Evolutionary conservation across 139 green algal genomes (phyloP).

Genomic region (Dunaliella primolecta): DNA sequence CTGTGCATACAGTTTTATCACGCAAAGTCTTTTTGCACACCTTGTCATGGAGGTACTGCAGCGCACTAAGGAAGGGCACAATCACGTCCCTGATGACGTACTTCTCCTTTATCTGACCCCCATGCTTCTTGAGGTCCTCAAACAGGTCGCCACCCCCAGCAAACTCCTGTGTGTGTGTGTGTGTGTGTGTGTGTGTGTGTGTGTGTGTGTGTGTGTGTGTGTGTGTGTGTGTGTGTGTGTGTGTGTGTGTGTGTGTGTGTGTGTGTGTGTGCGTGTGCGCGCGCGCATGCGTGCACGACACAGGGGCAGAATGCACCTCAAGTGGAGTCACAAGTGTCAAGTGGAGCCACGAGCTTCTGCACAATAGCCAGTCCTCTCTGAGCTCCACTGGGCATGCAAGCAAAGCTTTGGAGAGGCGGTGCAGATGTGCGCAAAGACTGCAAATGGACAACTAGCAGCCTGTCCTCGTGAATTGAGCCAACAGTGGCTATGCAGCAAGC

Average conservation of each 20-base stretch:
- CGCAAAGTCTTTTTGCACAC: too few species aligned
- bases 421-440: not conserved
- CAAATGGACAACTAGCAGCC: not conserved
- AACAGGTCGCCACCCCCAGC: slow-evolving; percentile 72
- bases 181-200: not conserved
- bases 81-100: slow-evolving; percentile 53
- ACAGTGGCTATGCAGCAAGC: not conserved
- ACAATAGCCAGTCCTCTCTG: too few species aligned
- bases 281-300: not conserved
- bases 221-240: not conserved
- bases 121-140: slow-evolving; percentile 62
- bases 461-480: not conserved
- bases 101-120: slow-evolving; percentile 61
- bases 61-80: slow-evolving; percentile 58
- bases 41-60: slow-evolving; percentile 63
- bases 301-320: too few species aligned
- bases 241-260: not conserved
- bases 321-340: too few species aligned
- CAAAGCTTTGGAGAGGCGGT: too few species aligned
- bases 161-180: slow-evolving; percentile 35
- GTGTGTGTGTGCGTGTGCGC: not conserved
- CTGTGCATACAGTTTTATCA: too few species aligned
- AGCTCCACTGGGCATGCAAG: too few species aligned
- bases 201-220: not conserved
- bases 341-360: too few species aligned